A percentile compares a stretch with the other conserved stretches of the same genome.
Evolutionary conservation across 2,329 filamentous ascomycete genomes (phyloP).

Genomic region (Blastomyces gilchristii): DNA sequence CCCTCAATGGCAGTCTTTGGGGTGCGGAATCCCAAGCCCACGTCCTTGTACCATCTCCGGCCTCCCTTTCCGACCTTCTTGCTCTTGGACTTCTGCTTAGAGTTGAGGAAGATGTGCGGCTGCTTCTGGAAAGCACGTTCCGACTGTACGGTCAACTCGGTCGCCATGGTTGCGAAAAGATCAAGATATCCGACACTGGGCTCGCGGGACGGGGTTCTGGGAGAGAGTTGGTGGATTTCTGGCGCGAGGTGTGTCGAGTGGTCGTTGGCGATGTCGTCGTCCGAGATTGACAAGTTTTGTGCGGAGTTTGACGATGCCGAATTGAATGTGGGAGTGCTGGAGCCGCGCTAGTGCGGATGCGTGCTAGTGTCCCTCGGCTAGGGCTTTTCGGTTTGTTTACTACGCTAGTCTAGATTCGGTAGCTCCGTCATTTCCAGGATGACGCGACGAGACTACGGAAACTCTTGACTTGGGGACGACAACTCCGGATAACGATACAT

Average conservation of each 20-base stretch:
- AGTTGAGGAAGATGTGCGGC: conserved; percentile 99
- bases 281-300: conserved; percentile 25
- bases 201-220: conserved; percentile 24
- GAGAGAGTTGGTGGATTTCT: conserved; percentile 8
- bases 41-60: conserved; percentile 98
- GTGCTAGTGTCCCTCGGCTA: conserved; percentile 29
- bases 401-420: conserved; percentile 24
- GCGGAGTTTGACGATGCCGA: conserved; percentile 24
- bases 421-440: conserved; percentile 15
- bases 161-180: conserved; percentile 67
- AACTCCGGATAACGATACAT: background rate
- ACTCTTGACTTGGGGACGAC: conserved; percentile 8
- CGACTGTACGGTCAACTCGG: conserved; percentile 98
- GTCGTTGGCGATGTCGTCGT: conserved; percentile 30
- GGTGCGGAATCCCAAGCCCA: conserved; percentile 97
- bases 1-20: conserved; percentile 98
- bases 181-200: conserved; percentile 26
- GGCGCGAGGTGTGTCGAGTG: conserved; percentile 16
- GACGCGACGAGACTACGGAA: conserved; percentile 7
- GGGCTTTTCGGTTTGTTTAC: conserved; percentile 38
- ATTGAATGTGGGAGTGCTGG: conserved; percentile 32
- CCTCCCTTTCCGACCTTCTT: conserved; percentile 79
- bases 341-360: conserved; percentile 23
- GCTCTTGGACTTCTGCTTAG: conserved; percentile 78
- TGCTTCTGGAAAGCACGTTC: conserved; percentile 99